Evolutionary conservation across 2,329 filamentous ascomycete species (phyloP).

Genomic region (Annulohypoxylon truncatum): DNA sequence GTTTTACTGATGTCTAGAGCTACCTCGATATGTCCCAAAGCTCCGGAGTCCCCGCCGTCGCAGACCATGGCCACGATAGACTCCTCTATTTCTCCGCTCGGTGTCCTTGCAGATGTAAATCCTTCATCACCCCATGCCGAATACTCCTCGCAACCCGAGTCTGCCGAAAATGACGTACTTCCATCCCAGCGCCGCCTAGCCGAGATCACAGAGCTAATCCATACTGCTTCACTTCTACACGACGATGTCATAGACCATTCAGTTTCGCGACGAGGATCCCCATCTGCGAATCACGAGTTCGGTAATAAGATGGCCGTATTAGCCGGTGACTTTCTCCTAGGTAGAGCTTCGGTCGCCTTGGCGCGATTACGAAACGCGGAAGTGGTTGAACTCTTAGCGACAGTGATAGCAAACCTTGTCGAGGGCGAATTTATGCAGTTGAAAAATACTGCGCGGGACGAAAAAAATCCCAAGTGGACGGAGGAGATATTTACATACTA

Average conservation of each 20-base stretch:
- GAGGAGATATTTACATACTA: constrained; percentile 94
- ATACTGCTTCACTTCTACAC: constrained; percentile 94
- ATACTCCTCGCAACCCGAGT: constrained; percentile 56
- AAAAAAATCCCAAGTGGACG: constrained; percentile 84
- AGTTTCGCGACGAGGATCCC: constrained; percentile 81
- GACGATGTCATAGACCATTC: constrained; percentile 99
- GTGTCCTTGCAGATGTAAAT: constrained; percentile 82
- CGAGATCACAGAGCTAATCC: constrained; percentile 97
- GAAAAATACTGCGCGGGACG: constrained; percentile 92
- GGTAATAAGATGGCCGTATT: constrained; percentile 99
- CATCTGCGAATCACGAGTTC: constrained; percentile 93
- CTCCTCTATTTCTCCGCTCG: constrained; percentile 64
- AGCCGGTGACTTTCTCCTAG: constrained; percentile 95
- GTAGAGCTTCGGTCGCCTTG: constrained; percentile 91
- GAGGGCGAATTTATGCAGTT: constrained; percentile 99
- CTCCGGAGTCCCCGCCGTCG: constrained; percentile 52
- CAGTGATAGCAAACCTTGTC: constrained; percentile 96
- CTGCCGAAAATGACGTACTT: constrained; percentile 76
- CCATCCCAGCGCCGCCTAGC: constrained; percentile 93
- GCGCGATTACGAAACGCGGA: constrained; percentile 91
- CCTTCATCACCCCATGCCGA: constrained; percentile 72
- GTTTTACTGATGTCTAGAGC: constrained; percentile 97
- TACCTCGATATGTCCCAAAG: constrained; percentile 80
- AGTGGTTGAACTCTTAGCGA: constrained; percentile 92
- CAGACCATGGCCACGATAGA: constrained; percentile 63